A percentile compares a stretch with the other conserved stretches of the same genome.
Conservation (phyloP, 2,329 filamentous ascomycete species). For the Aspergillus sojae region DNA sequence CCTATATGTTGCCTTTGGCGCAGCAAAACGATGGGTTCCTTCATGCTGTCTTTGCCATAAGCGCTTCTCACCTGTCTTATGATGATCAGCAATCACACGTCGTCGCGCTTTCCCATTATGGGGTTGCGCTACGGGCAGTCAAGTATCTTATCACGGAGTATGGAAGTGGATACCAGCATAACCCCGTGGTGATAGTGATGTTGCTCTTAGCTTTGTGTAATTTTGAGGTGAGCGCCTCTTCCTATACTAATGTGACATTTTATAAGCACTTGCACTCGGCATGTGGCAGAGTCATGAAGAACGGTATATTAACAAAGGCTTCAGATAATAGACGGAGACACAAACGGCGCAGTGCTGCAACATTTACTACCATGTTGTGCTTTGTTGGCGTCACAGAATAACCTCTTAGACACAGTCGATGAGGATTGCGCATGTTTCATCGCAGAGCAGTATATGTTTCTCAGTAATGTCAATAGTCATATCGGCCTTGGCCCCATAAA, state of each 20-base stretch:
- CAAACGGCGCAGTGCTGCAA: not conserved
- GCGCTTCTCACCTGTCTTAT: not conserved
- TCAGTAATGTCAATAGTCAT: not conserved
- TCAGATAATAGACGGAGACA: not conserved
- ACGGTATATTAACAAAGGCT: not conserved
- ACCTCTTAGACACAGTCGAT: not conserved
- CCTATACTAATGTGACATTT: not conserved
- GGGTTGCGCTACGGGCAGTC: not conserved
- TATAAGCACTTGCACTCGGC: not conserved
- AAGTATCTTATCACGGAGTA: not conserved
- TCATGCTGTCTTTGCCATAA: not conserved
- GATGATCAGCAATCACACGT: not conserved
- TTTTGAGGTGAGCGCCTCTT: not conserved
- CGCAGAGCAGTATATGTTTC: not conserved
- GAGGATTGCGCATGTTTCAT: not conserved
- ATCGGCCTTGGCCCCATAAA: not conserved
- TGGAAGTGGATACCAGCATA: not conserved
- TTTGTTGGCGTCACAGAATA: not conserved
- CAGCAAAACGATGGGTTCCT: not conserved
- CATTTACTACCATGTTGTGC: not conserved
- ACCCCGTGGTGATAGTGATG: not conserved
- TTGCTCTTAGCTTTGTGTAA: not conserved
- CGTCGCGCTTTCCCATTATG: not conserved
- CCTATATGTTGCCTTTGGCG: not conserved
- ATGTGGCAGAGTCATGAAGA: not conserved